Conservation (phyloP, 768 basidiomycete species). For the Vishniacozyma victoriae region DNA sequence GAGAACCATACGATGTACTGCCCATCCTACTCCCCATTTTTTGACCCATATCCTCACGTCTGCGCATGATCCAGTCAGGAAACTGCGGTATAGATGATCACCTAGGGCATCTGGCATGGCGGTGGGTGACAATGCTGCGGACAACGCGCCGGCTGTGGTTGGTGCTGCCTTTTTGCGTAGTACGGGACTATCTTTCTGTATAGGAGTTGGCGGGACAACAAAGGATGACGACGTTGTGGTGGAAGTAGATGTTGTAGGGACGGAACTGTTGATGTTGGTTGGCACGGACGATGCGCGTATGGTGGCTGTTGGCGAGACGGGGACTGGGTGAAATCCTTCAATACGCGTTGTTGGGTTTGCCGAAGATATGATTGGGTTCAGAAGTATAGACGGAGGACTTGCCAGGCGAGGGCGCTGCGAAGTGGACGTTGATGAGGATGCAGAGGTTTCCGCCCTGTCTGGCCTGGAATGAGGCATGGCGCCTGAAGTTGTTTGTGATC, state of each 20-base stretch:
- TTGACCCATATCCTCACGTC: slow-evolving; percentile 73
- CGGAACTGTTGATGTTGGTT: no score
- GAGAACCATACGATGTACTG: slow-evolving; percentile 74
- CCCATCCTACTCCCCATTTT: slow-evolving; percentile 68
- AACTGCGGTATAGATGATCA: slow-evolving; percentile 65
- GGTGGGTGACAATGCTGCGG: slow-evolving; percentile 3
- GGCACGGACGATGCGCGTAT: slow-evolving; percentile 1
- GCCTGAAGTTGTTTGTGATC: no score
- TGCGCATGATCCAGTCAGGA: slow-evolving; percentile 65
- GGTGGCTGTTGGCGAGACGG: slow-evolving; percentile 2
- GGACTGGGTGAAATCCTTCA: neutral
- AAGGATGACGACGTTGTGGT: no score
- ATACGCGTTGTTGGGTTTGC: neutral
- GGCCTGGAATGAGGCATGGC: neutral
- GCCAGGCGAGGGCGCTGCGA: no score
- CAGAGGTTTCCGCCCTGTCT: slow-evolving; percentile 1
- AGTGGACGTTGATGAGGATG: slow-evolving; percentile 1
- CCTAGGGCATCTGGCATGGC: slow-evolving; percentile 8
- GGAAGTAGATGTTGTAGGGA: no score
- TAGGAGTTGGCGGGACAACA: no score
- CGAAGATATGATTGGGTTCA: neutral
- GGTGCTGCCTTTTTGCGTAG: neutral
- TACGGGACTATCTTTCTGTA: slow-evolving; percentile 12
- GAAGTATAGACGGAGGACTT: no score
- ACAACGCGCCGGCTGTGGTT: neutral